Evolutionary conservation across 176 grass and related monocot genomes (phyloP), one percentile per base, ranked within the genome.

Genomic region (Musa schizocarpa): DNA sequence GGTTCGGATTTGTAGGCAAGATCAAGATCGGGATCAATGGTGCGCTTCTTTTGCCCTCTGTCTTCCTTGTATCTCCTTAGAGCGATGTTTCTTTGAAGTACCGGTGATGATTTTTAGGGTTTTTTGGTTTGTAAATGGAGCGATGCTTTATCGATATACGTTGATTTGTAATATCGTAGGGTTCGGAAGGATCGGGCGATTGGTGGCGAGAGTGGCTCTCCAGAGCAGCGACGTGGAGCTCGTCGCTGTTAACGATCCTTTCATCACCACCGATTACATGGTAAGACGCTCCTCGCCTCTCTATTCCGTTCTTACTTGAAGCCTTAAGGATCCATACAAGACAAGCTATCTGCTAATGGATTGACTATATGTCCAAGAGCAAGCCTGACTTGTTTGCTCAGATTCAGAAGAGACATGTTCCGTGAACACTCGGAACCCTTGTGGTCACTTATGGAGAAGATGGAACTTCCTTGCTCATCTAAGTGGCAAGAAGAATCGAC

Each of bases 1-100:
- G 19, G 8, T 9, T 65, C 13, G 9, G 19, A 61, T 61, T 4
- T 65, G 24, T 26, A 88, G 86, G 75, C 19, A 84, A 84, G 78
- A 86, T 89, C 73, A 89, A 86, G 80, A 86, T 89, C 83, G 87
- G 87, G 62, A 89, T 89, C 54, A 89, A 89, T 56, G 87, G 87
- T 89, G 49, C 69, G 83, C 74, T 67, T 2, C 13, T 9, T 4
- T 55, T 65, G 6, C 1, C 14, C 29, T 48, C 77, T 80, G 25
- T 77, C 55, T 58, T 8, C 72, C 52, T 68, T 81, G 10, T 24
- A 16, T 63, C 0, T 56, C 27, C 49, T 50, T 29, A 20, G 53
- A 13, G n/a, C 20, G 64, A 75, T 76, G 58, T n/a, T 62, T 62
- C 9, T 6, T 14, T 62, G 8, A 8, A 12, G 8, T 14, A 29